Conservation (phyloP, 2,329 filamentous ascomycete species). For the Trichoderma koningii region DNA sequence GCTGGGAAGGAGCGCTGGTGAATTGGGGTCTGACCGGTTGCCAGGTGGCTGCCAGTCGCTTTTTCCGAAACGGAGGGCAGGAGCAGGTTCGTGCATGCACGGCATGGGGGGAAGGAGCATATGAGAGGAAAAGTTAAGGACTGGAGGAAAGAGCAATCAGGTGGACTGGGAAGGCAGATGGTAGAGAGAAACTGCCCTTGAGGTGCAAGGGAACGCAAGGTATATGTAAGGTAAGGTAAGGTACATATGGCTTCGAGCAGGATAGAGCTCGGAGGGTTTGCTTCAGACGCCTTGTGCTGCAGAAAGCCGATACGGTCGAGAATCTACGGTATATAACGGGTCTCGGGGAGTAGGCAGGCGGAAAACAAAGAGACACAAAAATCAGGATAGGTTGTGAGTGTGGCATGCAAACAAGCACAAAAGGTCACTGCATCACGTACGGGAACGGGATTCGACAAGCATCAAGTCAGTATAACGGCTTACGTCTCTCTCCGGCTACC, state of each 20-base stretch:
- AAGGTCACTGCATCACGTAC: conserved; percentile 10
- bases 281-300: background rate
- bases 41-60: conserved; percentile 26
- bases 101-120: conserved; percentile 1
- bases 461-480: background rate
- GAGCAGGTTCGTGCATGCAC: conserved; percentile 18
- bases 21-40: conserved; percentile 11
- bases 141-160: background rate
- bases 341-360: too few species aligned
- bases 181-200: too few species aligned
- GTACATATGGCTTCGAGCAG: background rate
- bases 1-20: conserved; percentile 13
- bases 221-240: too few species aligned
- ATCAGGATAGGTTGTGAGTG: background rate
- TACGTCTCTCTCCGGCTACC: background rate
- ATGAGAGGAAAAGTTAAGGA: background rate
- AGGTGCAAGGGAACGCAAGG: too few species aligned
- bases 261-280: too few species aligned
- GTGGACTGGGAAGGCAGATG: background rate
- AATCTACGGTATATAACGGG: too few species aligned
- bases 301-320: background rate
- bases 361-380: conserved; percentile 1
- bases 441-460: background rate
- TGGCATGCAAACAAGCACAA: conserved; percentile 8
- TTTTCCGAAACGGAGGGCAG: background rate